phyloP scores from a whole-genome alignment of 176 grass and related monocot genomes.

The Triticum turgidum region DNA sequence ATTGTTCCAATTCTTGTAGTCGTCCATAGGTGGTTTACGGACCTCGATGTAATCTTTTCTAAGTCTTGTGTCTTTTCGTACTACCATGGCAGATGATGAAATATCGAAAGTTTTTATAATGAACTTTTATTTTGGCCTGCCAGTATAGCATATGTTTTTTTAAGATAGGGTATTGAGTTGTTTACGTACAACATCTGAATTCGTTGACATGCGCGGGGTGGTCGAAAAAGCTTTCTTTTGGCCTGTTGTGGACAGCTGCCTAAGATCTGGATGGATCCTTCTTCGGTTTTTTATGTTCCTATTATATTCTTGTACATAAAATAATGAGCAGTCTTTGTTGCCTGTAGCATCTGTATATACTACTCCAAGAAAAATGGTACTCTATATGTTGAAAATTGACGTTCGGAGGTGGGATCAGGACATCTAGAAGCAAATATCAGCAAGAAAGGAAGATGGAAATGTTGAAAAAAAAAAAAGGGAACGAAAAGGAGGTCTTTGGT shows the following conservation, averaged over 20 bases:
- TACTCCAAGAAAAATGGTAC: not conserved
- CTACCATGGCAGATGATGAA: no score
- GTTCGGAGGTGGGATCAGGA: not conserved
- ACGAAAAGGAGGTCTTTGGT: not conserved
- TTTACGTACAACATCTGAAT: not conserved
- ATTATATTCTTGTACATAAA: not conserved
- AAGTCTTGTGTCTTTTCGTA: no score
- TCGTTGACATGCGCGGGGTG: constrained; percentile 8
- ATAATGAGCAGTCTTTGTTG: not conserved
- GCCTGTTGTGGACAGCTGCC: not conserved
- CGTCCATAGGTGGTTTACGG: no score
- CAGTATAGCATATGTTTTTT: no score
- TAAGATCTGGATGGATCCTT: constrained; percentile 4
- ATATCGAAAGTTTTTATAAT: no score
- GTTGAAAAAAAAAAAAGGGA: not conserved
- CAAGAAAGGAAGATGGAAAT: not conserved
- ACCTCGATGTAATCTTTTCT: no score
- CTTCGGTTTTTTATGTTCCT: not conserved
- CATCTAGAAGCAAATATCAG: not conserved
- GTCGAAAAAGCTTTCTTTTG: constrained; percentile 29
- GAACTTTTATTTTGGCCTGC: no score
- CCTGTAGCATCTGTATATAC: not conserved
- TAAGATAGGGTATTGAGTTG: not conserved
- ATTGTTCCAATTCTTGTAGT: no score
- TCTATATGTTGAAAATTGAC: not conserved